Evolutionary conservation across 1,284 basidiomycete species (phyloP), one percentile per base, ranked within the genome.

Genomic region (Pseudozyma sp.): DNA sequence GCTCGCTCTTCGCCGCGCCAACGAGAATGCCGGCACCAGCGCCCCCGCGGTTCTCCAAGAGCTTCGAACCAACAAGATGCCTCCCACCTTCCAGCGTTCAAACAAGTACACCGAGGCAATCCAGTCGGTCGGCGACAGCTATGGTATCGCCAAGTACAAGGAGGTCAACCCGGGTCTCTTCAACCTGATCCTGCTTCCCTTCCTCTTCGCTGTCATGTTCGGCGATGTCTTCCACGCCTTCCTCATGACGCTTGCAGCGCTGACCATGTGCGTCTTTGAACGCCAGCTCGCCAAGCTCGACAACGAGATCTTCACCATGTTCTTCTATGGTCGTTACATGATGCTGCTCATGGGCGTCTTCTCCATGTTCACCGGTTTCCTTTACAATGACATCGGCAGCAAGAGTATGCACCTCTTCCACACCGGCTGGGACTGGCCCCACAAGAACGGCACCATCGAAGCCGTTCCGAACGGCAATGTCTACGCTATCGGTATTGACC

Each of bases 371-470:
- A 97, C 96, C 24, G 96, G 96, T 30, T 88, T 98, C 85, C 91
- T 99, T 85, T 99, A 99, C 88, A 99, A 99, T 89, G 97, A 99
- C 85, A 91, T 99, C 82, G 98, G 98, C 87, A 97, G 94, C 62
- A 94, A 94, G 87, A 90, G 93, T 45, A 88, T 99, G 68, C 90
- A 93, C 84, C 85, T 98, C 77, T 97, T 90, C 88, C 88, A 90
- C 69, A 94, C 96, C 14, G 94, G 92, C 40, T 99, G 95, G 94
- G 87, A 88, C 40, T 95, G 91, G 88, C 89, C 91, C 2, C 87
- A 88, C 45, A 29, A 69, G 16, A 43, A 66, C 8, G 77, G 78
- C 50, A 69, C 70, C 53, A 63, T 81, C 33, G 83, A 76, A 46
- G 84, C 85, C 17, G 55, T 75, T 35, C 88, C 88, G 62, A 87